A percentile compares a stretch with the other conserved stretches of the same genome.
Conservation (phyloP, 352 stramenopile species). For the Globisporangium nunn region DNA sequence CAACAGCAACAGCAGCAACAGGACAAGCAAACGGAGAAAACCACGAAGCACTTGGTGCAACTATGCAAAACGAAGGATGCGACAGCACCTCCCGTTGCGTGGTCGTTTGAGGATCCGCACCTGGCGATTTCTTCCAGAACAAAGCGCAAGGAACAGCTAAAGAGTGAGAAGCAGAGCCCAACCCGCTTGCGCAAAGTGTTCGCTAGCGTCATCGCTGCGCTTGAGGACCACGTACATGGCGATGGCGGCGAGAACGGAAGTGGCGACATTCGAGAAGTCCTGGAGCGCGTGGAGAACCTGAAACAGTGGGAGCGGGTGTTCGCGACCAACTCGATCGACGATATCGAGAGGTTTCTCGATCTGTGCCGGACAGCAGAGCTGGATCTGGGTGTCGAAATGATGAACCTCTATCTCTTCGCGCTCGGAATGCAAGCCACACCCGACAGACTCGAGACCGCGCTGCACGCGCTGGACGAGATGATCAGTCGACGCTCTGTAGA, state of each 20-base stretch:
- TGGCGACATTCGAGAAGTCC: background rate
- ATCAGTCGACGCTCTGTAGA: slow-evolving; percentile 13
- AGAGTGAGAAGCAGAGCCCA: slow-evolving; percentile 7
- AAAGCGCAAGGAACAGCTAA: slow-evolving; percentile 9
- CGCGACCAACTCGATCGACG: background rate
- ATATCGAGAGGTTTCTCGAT: slow-evolving; percentile 9
- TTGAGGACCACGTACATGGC: background rate
- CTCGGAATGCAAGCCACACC: background rate
- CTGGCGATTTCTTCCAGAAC: slow-evolving; percentile 7
- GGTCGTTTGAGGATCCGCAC: slow-evolving; percentile 4
- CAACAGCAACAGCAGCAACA: slow-evolving; percentile 3
- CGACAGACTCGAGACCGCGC: slow-evolving; percentile 16
- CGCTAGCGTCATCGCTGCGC: background rate
- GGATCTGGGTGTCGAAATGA: slow-evolving; percentile 2
- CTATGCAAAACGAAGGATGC: slow-evolving; percentile 6
- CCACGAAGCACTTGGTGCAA: background rate
- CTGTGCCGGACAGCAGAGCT: background rate
- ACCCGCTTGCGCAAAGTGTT: background rate
- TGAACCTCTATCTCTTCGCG: slow-evolving; percentile 13
- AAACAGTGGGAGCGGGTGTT: slow-evolving; percentile 16
- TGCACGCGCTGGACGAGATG: slow-evolving; percentile 32
- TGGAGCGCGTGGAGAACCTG: slow-evolving; percentile 4
- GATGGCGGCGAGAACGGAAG: too few relatives aligned
- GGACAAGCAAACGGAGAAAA: background rate
- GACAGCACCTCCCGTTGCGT: slow-evolving; percentile 5